Percentiles rank a stretch among this genome's conserved stretches.
Conservation (phyloP, 139 green algal genomes). For the Chlorella sp. region DNA sequence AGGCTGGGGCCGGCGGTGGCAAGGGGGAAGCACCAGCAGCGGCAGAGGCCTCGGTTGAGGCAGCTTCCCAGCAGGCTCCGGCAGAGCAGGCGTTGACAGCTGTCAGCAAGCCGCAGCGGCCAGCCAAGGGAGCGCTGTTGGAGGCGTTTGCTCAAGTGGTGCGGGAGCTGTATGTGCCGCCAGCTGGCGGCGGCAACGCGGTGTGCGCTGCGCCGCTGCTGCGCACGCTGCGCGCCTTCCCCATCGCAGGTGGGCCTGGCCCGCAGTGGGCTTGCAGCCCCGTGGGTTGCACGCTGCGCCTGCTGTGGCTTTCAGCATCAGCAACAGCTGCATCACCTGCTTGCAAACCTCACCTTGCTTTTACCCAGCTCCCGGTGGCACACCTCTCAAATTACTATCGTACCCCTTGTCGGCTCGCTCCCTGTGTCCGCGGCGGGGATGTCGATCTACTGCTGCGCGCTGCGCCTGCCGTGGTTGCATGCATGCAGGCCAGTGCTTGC, state of each 20-base stretch:
- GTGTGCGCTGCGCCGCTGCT: constrained; percentile 44
- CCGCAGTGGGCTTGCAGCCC: neutral
- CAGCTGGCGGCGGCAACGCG: neutral
- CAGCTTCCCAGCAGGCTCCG: neutral
- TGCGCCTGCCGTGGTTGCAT: no score
- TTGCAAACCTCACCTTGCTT: neutral
- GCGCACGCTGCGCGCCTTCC: constrained; percentile 41
- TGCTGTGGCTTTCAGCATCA: neutral
- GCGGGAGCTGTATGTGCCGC: constrained; percentile 34
- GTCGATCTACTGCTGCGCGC: no score
- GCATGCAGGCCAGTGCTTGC: no score
- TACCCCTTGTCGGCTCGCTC: no score
- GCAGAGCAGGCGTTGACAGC: neutral
- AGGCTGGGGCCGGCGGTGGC: neutral
- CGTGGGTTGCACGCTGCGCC: neutral
- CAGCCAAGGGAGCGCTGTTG: constrained; percentile 5
- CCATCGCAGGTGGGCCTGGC: constrained; percentile 10
- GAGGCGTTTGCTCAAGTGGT: constrained; percentile 31
- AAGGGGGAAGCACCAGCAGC: neutral
- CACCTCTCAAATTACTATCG: no score
- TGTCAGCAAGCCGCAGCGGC: neutral
- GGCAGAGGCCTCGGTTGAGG: neutral
- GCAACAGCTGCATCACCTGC: neutral
- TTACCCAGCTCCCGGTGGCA: no score
- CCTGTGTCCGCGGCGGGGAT: no score